Base-by-base conservation (phyloP, 1,139 yeast genomes). In the Spathaspora sp. region DNA sequence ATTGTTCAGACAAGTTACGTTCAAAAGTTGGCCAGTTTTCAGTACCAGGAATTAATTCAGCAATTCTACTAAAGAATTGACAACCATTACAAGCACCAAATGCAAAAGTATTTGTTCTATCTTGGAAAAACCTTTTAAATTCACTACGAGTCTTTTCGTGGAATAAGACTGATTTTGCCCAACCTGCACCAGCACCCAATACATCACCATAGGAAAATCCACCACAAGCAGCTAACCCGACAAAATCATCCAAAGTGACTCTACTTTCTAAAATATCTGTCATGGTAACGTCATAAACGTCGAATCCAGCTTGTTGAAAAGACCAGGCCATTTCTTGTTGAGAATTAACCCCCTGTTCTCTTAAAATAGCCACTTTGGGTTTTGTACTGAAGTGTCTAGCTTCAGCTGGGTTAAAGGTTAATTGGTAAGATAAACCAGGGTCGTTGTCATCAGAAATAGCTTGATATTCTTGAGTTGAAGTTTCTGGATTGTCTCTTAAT, bases 141-240 rank as follows among this genome's bases (percentile, higher is more conserved):
- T 89, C 91, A 34, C 76, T 63, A 63, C 95, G 83, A 41, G 95
- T 86, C 46, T 72, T 76, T 33, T 83, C 89, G 62, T 93, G 86
- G 78, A 84, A 90, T 56, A 95, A 72, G n/a, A 93, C 96, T 16
- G 97, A 89, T 64, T 90, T 91, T 51, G 99, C 99, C 99, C 99
- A 95, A 50, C 99, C 99, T 44, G 95, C 89, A 64, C 97, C 99
- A 26, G 99, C 99, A 56, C 99, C 99, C 51, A 95, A 76, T 42
- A 95, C 99, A 69, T 95, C 99, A 77, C 99, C 99, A 63, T 91
- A 95, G 2, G 98, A 90, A 76, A 95, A 95, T 25, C 99, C 99
- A 70, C 99, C 99, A 72, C 99, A 95, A 4, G 99, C 99, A 46
- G 98, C 99, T 48, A 95, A 60, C 52, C 99, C 99, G 43, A 86